Base-by-base conservation (phyloP, 2,329 filamentous ascomycete species). In the Aspergillus costaricaensis region DNA sequence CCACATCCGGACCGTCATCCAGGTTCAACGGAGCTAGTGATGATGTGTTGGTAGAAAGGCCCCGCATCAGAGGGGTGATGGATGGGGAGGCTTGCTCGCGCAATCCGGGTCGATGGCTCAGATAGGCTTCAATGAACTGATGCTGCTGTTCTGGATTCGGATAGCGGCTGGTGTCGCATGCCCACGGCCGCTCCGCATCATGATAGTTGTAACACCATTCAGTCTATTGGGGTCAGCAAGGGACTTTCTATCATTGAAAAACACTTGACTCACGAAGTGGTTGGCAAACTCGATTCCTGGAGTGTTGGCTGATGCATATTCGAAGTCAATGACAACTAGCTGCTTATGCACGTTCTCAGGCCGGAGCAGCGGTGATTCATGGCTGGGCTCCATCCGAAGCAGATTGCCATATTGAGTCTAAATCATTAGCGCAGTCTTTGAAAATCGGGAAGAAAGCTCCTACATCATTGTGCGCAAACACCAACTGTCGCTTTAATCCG, bases 151-250 rank as follows among this genome's bases (percentile, higher is more conserved):
- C 90, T 0, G 83, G 78, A 0, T 83, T 91, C 0, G 95, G 95
- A 76, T 96, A 99, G 56, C 80, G 77, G 56, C 80, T 79, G 5
- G 85, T 85, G 69, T 89, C 87, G 81, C 91, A 94, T 25, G 82
- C 85, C 79, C 86, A 87, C 0, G 91, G 81, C 32, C 78, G 79
- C 27, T 81, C 79, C 3, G 86, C 77, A 72, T 95, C 88, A 73
- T 97, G 93, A 77, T 99, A 99, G 77, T 99, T 94, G 82, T 98
- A 98, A 68, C 91, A 91, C 95, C 95, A 99, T 78, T 99, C 95
- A 1, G 91, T 87, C 83, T 86, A 56, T 21, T 17, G 7, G 19
- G 5, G 60, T 70, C 61, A 70, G 68, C 32, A 39, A 36, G 9
- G 3, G 12, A 27, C 12, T n/a, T 19, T 7, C 14, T 23, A 5